Evolutionary conservation across 306 rosid species (phyloP).

Genomic region (Begonia peltatifolia): DNA sequence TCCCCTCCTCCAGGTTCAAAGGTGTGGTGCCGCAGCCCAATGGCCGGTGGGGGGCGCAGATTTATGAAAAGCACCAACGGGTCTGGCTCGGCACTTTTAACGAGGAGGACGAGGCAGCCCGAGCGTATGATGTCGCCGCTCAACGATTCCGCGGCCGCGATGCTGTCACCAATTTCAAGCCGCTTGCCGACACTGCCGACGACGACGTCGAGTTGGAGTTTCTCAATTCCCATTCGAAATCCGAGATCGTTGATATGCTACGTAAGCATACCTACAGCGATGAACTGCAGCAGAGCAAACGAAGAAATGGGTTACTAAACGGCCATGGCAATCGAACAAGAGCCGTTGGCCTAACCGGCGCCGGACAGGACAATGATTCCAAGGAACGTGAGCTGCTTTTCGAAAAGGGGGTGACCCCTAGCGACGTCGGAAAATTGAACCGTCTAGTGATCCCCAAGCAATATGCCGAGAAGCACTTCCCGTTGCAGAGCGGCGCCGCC

Average conservation of each 20-base stretch:
- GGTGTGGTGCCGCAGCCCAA: slow-evolving; percentile 99
- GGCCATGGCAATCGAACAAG: slow-evolving; percentile 6
- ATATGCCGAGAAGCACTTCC: slow-evolving; percentile 92
- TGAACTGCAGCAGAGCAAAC: slow-evolving; percentile 75
- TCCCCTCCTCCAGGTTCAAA: slow-evolving; percentile 73
- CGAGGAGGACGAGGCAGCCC: slow-evolving; percentile 81
- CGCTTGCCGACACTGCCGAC: slow-evolving; percentile 11
- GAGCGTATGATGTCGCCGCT: slow-evolving; percentile 78
- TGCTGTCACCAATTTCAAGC: slow-evolving; percentile 77
- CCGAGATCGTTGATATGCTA: slow-evolving; percentile 93
- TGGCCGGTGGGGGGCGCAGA: slow-evolving; percentile 99
- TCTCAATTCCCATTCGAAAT: slow-evolving; percentile 65
- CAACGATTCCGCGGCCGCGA: slow-evolving; percentile 88
- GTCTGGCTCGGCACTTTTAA: slow-evolving; percentile 97
- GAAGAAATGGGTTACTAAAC: slow-evolving; percentile 24
- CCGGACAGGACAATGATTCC: slow-evolving; percentile 7
- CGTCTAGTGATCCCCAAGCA: slow-evolving; percentile 92
- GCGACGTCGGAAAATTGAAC: slow-evolving; percentile 89
- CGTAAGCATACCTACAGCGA: slow-evolving; percentile 88
- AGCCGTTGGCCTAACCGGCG: neutral
- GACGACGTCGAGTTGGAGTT: slow-evolving; percentile 41
- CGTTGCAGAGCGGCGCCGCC: slow-evolving; percentile 30
- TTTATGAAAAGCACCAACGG: slow-evolving; percentile 96
- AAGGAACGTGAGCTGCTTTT: slow-evolving; percentile 61
- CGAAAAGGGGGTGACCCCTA: slow-evolving; percentile 85